phyloP scores from a whole-genome alignment of 371 early-diverging fungal species.

The Capillidium heterosporum region DNA sequence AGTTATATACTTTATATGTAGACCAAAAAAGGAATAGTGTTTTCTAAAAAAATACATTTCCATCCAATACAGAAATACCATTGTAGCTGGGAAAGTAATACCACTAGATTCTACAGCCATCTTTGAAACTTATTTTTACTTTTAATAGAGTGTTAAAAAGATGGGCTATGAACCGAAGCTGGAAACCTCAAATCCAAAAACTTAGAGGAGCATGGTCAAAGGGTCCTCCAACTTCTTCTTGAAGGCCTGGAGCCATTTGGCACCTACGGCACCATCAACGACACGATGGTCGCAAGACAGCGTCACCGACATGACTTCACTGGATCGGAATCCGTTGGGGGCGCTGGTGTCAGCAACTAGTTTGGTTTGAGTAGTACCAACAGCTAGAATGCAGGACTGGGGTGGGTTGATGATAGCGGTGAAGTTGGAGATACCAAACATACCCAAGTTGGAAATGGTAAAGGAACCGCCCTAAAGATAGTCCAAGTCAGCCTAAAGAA shows the following conservation, averaged over 20 bases:
- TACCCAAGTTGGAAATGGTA: constrained; percentile 96
- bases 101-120: no score
- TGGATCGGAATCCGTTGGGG: neutral
- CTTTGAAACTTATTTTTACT: no score
- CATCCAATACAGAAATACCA: no score
- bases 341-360: constrained; percentile 54
- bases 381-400: constrained; percentile 86
- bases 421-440: constrained; percentile 87
- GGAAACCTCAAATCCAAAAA: no score
- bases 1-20: no score
- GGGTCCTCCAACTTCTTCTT: constrained; percentile 93
- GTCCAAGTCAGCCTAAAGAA: neutral
- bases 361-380: constrained; percentile 70
- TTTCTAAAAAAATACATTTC: no score
- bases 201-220: constrained; percentile 77
- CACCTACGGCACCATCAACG: constrained; percentile 91
- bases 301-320: constrained; percentile 56
- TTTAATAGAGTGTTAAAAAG: no score
- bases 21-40: no score
- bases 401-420: constrained; percentile 97
- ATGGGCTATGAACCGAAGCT: no score
- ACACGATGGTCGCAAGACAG: constrained; percentile 91
- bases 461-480: constrained; percentile 63
- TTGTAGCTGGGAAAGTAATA: no score
- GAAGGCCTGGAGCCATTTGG: constrained; percentile 80